A percentile compares a stretch with the other conserved stretches of the same genome.
Evolutionary conservation across 106 monocot species (phyloP).

Genomic region (Hemerocallis citrina): DNA sequence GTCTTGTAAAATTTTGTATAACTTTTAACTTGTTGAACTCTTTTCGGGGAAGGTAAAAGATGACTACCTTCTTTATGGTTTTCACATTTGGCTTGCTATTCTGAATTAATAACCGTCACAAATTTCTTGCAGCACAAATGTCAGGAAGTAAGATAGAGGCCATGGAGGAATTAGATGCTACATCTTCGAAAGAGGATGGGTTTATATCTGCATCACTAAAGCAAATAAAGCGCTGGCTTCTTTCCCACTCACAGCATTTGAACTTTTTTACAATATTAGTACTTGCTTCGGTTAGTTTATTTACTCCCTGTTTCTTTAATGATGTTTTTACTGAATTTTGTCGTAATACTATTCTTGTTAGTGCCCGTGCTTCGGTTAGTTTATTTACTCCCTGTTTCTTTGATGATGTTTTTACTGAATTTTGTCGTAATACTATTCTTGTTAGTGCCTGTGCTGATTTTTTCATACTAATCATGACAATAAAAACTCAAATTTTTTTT

Average conservation of each 20-base stretch:
- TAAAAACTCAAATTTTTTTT: too few relatives aligned
- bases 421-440: too few relatives aligned
- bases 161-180: slow-evolving; percentile 53
- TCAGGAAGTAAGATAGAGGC: slow-evolving; percentile 58
- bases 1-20: too few relatives aligned
- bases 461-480: too few relatives aligned
- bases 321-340: neutral
- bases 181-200: slow-evolving; percentile 45
- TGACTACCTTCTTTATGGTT: too few relatives aligned
- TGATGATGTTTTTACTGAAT: neutral
- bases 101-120: neutral
- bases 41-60: too few relatives aligned
- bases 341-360: neutral
- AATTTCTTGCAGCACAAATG: slow-evolving; percentile 45
- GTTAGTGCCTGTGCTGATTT: too few relatives aligned
- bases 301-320: neutral
- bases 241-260: slow-evolving; percentile 65
- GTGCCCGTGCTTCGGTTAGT: too few relatives aligned
- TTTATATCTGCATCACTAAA: slow-evolving; percentile 39
- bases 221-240: slow-evolving; percentile 57
- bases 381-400: neutral
- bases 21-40: too few relatives aligned
- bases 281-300: slow-evolving; percentile 78
- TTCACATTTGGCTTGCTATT: too few relatives aligned
- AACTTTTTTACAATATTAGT: slow-evolving; percentile 71